phyloP scores from a whole-genome alignment of 805 yeast species.

The Diddensiella transvaalensis region DNA sequence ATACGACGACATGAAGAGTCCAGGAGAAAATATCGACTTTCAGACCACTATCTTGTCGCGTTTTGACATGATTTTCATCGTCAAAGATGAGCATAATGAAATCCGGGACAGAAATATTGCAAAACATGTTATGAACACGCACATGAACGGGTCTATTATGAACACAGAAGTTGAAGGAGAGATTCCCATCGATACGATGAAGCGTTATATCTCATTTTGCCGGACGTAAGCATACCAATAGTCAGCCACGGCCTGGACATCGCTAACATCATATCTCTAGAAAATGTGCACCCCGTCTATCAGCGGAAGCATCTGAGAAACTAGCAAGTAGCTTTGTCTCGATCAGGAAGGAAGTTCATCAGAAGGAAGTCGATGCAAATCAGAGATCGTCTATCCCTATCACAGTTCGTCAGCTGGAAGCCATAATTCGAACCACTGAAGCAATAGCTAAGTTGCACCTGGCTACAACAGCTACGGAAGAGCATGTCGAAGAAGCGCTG shows the following conservation, averaged over 20 bases:
- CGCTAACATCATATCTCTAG: background rate
- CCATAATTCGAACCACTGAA: constrained; percentile 93
- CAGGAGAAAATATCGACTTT: constrained; percentile 97
- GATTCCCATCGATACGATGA: constrained; percentile 86
- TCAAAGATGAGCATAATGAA: constrained; percentile 90
- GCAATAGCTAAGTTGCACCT: constrained; percentile 83
- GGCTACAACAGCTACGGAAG: constrained; percentile 77
- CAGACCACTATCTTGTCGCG: constrained; percentile 95
- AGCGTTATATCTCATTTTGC: constrained; percentile 86
- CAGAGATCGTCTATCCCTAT: constrained; percentile 95
- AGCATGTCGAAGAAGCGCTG: constrained; percentile 94
- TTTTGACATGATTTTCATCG: constrained; percentile 97
- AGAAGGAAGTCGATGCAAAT: constrained; percentile 73
- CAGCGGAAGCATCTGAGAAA: constrained; percentile 85
- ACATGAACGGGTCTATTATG: constrained; percentile 65
- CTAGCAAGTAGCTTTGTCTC: constrained; percentile 89
- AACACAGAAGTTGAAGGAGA: constrained; percentile 65
- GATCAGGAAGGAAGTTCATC: constrained; percentile 77
- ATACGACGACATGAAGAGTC: constrained; percentile 91
- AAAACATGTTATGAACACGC: constrained; percentile 90
- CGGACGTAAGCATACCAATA: constrained; percentile 40
- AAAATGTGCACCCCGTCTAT: constrained; percentile 88
- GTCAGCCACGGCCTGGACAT: background rate
- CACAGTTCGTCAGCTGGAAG: constrained; percentile 96
- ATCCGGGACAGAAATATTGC: constrained; percentile 86